Evolutionary conservation across 345 rosid genomes (phyloP), one percentile per base, ranked within the genome.

Genomic region (Garcia nutans): DNA sequence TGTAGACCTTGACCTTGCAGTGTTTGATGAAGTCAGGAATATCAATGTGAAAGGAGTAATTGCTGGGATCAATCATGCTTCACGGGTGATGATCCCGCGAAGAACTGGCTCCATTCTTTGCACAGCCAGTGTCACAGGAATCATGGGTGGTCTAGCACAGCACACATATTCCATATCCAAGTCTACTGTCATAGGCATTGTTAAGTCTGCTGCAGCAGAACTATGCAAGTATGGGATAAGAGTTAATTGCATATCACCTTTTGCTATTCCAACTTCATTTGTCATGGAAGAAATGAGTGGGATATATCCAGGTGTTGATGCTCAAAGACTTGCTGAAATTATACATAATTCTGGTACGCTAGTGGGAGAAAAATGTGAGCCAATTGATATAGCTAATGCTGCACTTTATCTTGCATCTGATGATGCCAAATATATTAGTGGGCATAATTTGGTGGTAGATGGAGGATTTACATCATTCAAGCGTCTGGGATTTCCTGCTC

Each of bases 371-470:
- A 82, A 79, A 41, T 91, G 91, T 71, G 95, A 94, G 76, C 82
- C 97, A 0, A 50, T n/a, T 17, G 97, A 95, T 70, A 77, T 92
- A 65, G 99, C 99, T 42, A 87, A 92, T 59, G 97, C 97, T 20
- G 97, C 97, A 17, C 80, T 93, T 52, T 95, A 88, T 77, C 88
- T 95, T 3, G 93, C 90, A 1, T 91, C 97, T 0, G 93, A 87
- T 54, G 97, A 90, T 77, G 92, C 98, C 6, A 92, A 90, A 83
- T 94, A 90, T 56, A 90, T 94, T 10, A 90, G 82, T 50, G 98
- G 96, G 20, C 97, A 91, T 82, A 95, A 95, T 74, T 77, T 95
- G 79, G 93, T 90, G 70, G 92, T 95, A 10, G 99, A 95, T 80
- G 99, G 99, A 79, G 99, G 97, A 16, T 89, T 92, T 81, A 91